Conservation (phyloP, 2,329 filamentous ascomycete genomes). For the Lachnellula suecica region DNA sequence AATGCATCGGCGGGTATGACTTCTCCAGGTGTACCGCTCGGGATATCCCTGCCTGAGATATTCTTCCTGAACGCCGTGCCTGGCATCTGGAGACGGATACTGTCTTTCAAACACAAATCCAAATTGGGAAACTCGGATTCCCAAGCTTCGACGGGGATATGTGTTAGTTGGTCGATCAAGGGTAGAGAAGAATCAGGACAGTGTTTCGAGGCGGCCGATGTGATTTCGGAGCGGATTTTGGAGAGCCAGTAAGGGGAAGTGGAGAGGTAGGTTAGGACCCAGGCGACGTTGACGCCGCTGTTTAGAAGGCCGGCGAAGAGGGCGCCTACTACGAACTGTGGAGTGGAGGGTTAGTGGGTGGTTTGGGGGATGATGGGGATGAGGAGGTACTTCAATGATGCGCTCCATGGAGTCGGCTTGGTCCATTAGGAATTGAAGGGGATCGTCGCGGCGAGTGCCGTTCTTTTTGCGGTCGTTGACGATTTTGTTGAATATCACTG, state of each 20-base stretch:
- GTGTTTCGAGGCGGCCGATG: slow-evolving; percentile 43
- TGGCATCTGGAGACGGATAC: slow-evolving; percentile 48
- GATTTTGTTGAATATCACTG: slow-evolving; percentile 47
- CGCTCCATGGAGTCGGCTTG: slow-evolving; percentile 43
- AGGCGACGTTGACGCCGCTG: slow-evolving; percentile 53
- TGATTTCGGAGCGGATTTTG: slow-evolving; percentile 46
- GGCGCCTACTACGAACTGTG: slow-evolving; percentile 50
- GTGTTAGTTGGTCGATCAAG: slow-evolving; percentile 33
- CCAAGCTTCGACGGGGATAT: slow-evolving; percentile 52
- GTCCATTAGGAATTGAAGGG: slow-evolving; percentile 54
- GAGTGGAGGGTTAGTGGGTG: slow-evolving; percentile 5
- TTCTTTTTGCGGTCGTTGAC: slow-evolving; percentile 43
- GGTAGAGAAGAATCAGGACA: slow-evolving; percentile 14
- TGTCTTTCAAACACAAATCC: slow-evolving; percentile 51
- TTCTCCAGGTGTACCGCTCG: slow-evolving; percentile 44
- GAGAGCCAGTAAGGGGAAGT: slow-evolving; percentile 45
- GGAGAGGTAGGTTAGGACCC: slow-evolving; percentile 50
- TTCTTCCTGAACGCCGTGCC: slow-evolving; percentile 54
- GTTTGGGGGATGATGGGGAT: not conserved
- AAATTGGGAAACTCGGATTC: slow-evolving; percentile 53
- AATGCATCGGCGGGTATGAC: slow-evolving; percentile 49
- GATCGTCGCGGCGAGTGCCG: slow-evolving; percentile 45
- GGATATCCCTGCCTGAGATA: slow-evolving; percentile 42
- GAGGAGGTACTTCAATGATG: slow-evolving; percentile 38
- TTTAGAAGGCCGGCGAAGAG: slow-evolving; percentile 59